Evolutionary conservation across 2,329 filamentous ascomycete genomes (phyloP).

Genomic region (Colletotrichum siamense): DNA sequence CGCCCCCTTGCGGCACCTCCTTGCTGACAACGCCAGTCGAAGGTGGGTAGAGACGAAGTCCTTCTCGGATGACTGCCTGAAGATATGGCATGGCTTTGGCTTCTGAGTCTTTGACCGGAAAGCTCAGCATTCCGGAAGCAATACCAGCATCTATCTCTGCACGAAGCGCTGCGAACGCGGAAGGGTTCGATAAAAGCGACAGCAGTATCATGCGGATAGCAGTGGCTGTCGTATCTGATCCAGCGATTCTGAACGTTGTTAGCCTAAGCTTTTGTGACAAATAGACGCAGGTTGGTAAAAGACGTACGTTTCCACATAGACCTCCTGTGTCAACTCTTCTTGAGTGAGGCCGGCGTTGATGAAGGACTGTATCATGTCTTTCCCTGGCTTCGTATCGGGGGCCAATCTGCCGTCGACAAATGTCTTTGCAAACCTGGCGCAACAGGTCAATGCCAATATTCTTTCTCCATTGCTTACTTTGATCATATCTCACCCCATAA

Average conservation of each 20-base stretch:
- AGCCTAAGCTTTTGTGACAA: no score
- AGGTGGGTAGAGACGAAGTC: conserved; percentile 54
- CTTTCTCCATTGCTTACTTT: neutral
- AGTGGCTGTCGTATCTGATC: conserved; percentile 39
- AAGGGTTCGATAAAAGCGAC: conserved; percentile 54
- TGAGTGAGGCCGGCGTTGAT: conserved; percentile 30
- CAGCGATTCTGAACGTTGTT: conserved; percentile 29
- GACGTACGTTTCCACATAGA: conserved; percentile 24
- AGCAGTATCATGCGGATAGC: conserved; percentile 52
- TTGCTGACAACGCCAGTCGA: conserved; percentile 55
- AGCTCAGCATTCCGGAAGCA: conserved; percentile 7
- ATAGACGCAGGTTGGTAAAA: no score
- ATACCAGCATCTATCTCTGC: conserved; percentile 49
- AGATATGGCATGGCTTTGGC: conserved; percentile 47
- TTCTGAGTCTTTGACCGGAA: conserved; percentile 38
- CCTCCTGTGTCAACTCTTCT: conserved; percentile 31
- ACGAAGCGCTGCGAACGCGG: conserved; percentile 49
- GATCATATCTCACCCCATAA: conserved; percentile 23
- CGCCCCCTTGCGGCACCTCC: conserved; percentile 47
- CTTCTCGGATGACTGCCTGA: conserved; percentile 58
- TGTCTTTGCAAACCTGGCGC: conserved; percentile 30
- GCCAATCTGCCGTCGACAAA: conserved; percentile 32
- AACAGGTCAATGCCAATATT: rapidly evolving
- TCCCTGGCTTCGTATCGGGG: conserved; percentile 28
- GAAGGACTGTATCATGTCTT: conserved; percentile 37